phyloP scores from a whole-genome alignment of 2,329 filamentous ascomycete species.

The Pochonia chlamydosporia region DNA sequence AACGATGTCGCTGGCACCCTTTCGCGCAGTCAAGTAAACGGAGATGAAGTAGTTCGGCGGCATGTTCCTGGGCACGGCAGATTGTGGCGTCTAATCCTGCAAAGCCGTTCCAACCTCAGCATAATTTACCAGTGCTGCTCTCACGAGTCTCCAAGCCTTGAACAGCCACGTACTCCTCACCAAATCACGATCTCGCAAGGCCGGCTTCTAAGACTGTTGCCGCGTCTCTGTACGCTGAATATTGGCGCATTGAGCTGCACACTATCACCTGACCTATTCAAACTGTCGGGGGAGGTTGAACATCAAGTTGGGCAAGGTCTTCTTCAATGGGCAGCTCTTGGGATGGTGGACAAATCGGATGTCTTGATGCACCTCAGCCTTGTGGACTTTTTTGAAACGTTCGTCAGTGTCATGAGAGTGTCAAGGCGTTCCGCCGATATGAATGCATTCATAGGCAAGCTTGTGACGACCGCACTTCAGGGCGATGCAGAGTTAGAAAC shows the following conservation, averaged over 20 bases:
- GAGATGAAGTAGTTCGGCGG: constrained; percentile 30
- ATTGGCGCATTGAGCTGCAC: constrained; percentile 33
- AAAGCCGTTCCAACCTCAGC: constrained; percentile 36
- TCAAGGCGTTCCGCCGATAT: constrained; percentile 28
- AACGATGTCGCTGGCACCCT: constrained; percentile 1
- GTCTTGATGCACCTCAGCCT: constrained; percentile 44
- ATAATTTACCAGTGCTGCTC: constrained; percentile 33
- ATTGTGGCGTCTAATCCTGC: constrained; percentile 49
- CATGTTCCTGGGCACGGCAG: constrained; percentile 42
- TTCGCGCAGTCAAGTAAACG: constrained; percentile 16
- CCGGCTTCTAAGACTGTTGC: constrained; percentile 45
- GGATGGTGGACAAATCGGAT: constrained; percentile 46
- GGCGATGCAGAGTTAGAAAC: constrained; percentile 32
- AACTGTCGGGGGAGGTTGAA: constrained; percentile 13
- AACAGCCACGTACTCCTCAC: constrained; percentile 19
- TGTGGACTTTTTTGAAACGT: constrained; percentile 47
- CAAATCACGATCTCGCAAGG: constrained; percentile 47
- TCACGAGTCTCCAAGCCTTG: constrained; percentile 20
- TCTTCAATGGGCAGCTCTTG: constrained; percentile 44
- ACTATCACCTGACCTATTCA: constrained; percentile 28
- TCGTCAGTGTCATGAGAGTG: constrained; percentile 42
- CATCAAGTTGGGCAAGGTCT: constrained; percentile 30
- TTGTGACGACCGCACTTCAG: constrained; percentile 36
- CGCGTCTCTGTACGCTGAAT: constrained; percentile 43
- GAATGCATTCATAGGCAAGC: constrained; percentile 27